Evolutionary conservation across 768 basidiomycete species (phyloP).

Genomic region (Suillus subluteus): DNA sequence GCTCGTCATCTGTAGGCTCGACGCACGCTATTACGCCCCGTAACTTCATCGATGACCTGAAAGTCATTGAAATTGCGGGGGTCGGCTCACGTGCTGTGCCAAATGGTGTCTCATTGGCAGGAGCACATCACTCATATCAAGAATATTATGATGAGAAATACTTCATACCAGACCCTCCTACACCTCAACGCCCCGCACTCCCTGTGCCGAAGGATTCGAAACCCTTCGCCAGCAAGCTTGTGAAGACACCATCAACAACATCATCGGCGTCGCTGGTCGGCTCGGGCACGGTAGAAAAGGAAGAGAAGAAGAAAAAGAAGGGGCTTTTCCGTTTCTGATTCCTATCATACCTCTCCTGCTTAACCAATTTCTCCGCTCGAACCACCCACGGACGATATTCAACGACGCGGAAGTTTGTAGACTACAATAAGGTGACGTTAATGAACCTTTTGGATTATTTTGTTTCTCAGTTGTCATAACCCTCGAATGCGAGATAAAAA

Average conservation of each 20-base stretch:
- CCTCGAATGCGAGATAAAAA: conserved; percentile 8
- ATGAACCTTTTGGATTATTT: conserved; percentile 13
- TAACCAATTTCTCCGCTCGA: background rate
- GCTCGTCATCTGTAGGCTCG: conserved; percentile 62
- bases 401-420: conserved; percentile 6
- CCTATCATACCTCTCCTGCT: background rate
- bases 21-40: conserved; percentile 86
- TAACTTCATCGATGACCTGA: conserved; percentile 84
- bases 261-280: conserved; percentile 51
- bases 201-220: conserved; percentile 18
- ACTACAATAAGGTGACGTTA: conserved; percentile 14
- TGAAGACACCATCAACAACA: conserved; percentile 49
- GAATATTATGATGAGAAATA: conserved; percentile 83
- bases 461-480: background rate
- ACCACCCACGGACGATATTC: conserved; percentile 5
- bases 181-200: conserved; percentile 25
- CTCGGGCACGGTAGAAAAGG: conserved; percentile 46
- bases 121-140: conserved; percentile 59
- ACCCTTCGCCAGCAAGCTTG: conserved; percentile 38
- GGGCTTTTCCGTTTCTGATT: conserved; percentile 67
- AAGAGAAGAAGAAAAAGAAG: conserved; percentile 80
- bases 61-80: conserved; percentile 85
- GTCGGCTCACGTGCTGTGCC: conserved; percentile 75
- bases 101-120: conserved; percentile 63
- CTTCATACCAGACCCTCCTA: conserved; percentile 65